phyloP scores from a whole-genome alignment of 495 filamentous ascomycete species.

The Hyaloscypha bicolor region DNA sequence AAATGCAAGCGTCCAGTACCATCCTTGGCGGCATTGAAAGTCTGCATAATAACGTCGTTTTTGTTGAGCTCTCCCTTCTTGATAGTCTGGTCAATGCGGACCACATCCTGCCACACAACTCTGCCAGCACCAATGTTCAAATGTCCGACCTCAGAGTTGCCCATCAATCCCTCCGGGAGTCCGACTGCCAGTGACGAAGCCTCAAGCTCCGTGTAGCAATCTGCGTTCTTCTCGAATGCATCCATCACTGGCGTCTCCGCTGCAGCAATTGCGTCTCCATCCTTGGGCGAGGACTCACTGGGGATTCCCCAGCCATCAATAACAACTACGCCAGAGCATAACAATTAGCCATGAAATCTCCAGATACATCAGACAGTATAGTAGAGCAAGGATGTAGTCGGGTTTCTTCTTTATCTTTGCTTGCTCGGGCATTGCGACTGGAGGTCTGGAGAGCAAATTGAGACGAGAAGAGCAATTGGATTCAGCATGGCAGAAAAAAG shows the following conservation, averaged over 20 bases:
- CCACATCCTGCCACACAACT: constrained; percentile 99
- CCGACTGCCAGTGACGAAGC: constrained; percentile 96
- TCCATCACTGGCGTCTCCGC: constrained; percentile 94
- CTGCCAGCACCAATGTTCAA: constrained; percentile 97
- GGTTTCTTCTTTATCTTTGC: constrained; percentile 31
- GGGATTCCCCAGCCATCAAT: constrained; percentile 99
- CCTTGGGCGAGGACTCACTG: constrained; percentile 69
- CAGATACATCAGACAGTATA: constrained; percentile 51
- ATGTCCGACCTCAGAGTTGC: constrained; percentile 97
- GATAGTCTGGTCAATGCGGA: constrained; percentile 93
- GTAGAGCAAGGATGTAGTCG: constrained; percentile 47
- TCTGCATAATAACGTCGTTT: constrained; percentile 75
- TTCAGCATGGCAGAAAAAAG: constrained; percentile 3
- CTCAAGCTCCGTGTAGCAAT: constrained; percentile 86
- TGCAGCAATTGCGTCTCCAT: constrained; percentile 93
- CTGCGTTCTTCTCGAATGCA: constrained; percentile 70
- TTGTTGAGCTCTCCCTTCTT: constrained; percentile 83
- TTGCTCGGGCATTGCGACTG: constrained; percentile 7
- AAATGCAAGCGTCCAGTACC: constrained; percentile 92
- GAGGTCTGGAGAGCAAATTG: constrained; percentile 24
- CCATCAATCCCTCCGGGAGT: constrained; percentile 95
- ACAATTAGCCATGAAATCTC: constrained; percentile 57
- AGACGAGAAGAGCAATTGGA: neutral
- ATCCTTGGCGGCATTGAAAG: constrained; percentile 79
- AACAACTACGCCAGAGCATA: constrained; percentile 69